Evolutionary conservation across 805 yeast genomes (phyloP).

Genomic region (Kluyveromyces aestuarii): DNA sequence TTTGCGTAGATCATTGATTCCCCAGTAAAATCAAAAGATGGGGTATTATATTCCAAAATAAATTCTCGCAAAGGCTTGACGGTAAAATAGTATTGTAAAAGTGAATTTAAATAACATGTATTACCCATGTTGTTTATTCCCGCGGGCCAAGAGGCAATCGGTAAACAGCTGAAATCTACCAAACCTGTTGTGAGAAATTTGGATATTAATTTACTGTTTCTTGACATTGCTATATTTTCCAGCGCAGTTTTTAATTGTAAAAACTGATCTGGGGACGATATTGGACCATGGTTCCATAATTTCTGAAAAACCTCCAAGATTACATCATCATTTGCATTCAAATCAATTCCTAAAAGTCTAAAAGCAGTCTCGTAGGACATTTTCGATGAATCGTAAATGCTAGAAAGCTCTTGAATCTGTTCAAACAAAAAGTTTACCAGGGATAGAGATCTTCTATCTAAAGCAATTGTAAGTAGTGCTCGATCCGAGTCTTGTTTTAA

Average conservation of each 20-base stretch:
- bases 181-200: constrained; percentile 54
- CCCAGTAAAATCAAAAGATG: constrained; percentile 19
- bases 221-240: constrained; percentile 42
- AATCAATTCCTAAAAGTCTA: constrained; percentile 39
- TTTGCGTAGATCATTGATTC: constrained; percentile 25
- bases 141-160: constrained; percentile 72
- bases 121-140: constrained; percentile 94
- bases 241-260: constrained; percentile 50
- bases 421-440: constrained; percentile 45
- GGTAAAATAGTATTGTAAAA: constrained; percentile 83
- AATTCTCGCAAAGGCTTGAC: constrained; percentile 70
- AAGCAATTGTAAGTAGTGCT: constrained; percentile 55
- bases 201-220: constrained; percentile 45
- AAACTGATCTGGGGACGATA: constrained; percentile 36
- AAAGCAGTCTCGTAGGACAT: constrained; percentile 36
- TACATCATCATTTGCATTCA: constrained; percentile 44
- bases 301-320: constrained; percentile 28
- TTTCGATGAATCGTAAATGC: constrained; percentile 19
- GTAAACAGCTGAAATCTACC: constrained; percentile 48
- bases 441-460: constrained; percentile 45
- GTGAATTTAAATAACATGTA: constrained; percentile 88
- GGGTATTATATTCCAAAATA: constrained; percentile 46
- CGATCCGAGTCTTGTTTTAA: constrained; percentile 35
- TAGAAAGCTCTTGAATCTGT: constrained; percentile 23
- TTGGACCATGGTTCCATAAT: constrained; percentile 20